A percentile compares a stretch with the other conserved stretches of the same genome.
Conservation (phyloP, 2,329 filamentous ascomycete genomes). For the Penicillium sp. region DNA sequence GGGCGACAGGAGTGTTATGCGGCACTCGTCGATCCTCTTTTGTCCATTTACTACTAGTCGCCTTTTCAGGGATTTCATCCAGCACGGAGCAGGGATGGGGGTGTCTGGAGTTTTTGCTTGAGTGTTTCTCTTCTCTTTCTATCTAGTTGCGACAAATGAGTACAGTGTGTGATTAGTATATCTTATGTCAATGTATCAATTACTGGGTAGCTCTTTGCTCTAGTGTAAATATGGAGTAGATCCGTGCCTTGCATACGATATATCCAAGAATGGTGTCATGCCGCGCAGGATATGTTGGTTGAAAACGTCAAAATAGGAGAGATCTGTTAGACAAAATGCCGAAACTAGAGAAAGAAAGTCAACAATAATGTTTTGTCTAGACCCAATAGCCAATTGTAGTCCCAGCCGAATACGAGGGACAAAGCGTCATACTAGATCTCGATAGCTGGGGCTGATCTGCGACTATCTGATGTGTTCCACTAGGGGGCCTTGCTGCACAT, state of each 20-base stretch:
- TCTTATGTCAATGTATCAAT: conserved; percentile 4
- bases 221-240: background rate
- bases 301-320: background rate
- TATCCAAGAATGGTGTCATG: background rate
- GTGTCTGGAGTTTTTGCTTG: conserved; percentile 16
- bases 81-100: conserved; percentile 22
- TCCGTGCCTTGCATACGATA: background rate
- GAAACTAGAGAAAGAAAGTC: background rate
- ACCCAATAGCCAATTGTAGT: background rate
- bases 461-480: conserved; percentile 4
- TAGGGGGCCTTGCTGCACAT: background rate
- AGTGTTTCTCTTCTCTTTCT: conserved; percentile 11
- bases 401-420: background rate
- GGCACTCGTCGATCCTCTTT: conserved; percentile 1
- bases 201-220: background rate
- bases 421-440: background rate
- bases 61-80: conserved; percentile 16
- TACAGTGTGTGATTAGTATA: conserved; percentile 11
- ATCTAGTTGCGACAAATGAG: conserved; percentile 11
- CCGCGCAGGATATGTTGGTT: background rate
- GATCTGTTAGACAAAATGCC: background rate
- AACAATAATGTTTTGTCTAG: background rate
- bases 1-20: background rate
- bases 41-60: conserved; percentile 4
- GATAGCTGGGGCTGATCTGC: background rate